Conservation (phyloP, 176 grass and related monocot species). For the Urochloa ruziziensis region DNA sequence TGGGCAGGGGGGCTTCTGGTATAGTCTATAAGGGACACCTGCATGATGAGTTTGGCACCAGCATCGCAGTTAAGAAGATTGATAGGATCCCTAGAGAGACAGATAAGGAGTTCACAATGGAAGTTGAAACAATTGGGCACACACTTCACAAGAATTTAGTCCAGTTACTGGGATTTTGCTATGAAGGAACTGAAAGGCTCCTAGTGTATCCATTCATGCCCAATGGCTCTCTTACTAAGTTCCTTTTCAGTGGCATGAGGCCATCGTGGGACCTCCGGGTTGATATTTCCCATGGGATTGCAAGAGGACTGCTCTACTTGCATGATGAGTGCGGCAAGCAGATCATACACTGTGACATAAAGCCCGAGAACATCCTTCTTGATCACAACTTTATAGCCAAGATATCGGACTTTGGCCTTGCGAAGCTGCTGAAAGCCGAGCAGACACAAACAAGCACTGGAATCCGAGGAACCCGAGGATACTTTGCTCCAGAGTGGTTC, state of each 20-base stretch:
- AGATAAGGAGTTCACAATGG: slow-evolving; percentile 3
- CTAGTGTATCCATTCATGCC: slow-evolving; percentile 3
- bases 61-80: background rate
- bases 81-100: background rate
- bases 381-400: background rate
- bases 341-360: slow-evolving; percentile 16
- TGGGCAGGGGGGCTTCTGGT: slow-evolving; percentile 6
- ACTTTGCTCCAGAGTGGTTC: slow-evolving; percentile 16
- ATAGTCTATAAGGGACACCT: background rate
- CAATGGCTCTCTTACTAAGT: slow-evolving; percentile 7
- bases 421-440: background rate
- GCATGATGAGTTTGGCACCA: background rate
- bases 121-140: slow-evolving; percentile 8
- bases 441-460: slow-evolving; percentile 9
- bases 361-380: slow-evolving; percentile 8
- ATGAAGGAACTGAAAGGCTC: slow-evolving; percentile 11
- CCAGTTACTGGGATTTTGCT: background rate
- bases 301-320: slow-evolving; percentile 4
- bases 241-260: background rate
- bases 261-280: background rate
- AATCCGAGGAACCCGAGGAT: slow-evolving; percentile 7
- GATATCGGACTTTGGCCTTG: background rate
- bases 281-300: slow-evolving; percentile 5
- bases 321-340: background rate
- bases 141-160: slow-evolving; percentile 4